Base-by-base conservation (phyloP, 352 stramenopile species). In the Salisapilia sapeloensis region DNA sequence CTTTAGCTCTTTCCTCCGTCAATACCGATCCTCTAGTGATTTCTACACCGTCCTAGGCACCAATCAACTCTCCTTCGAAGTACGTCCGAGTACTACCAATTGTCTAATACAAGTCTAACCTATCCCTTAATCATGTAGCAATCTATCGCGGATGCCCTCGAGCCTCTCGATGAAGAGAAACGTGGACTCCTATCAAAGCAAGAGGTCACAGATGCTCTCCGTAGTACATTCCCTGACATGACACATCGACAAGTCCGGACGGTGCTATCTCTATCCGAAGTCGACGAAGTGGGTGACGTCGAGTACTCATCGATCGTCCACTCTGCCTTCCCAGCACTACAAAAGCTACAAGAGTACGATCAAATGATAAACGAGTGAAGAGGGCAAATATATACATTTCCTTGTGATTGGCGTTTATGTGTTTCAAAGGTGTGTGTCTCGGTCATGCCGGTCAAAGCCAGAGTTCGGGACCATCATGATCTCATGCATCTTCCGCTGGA, bases 311-410 rank as follows among this genome's bases (percentile, higher is more conserved):
- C 78, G 25, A 62, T 81, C 22, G 59, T 51, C 12, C 61, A 71
- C 50, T 82, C 63, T 14, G 66, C 53, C 5, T 89, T 85, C 43
- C 66, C 78, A 33, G 56, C 61, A 20, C 38, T 85, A 14, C 69
- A 89, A 47, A 80, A 78, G 40, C 52, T 89, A 12, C 61, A 89
- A 34, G 69, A 89, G 40, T 89, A 89, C 40, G 69, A 78, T 46
- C 61, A 70, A 51, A 85, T 81, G 61, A 64, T 81, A 34, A 48
- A 1, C 10, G 13, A 10, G 40, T 10, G 35, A 34, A 5, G n/a
- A n/a, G 2, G 10, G n/a, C 6, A 2, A 19, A 10, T 38, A 46
- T 36, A 53, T 48, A 55, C 37, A 27, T 50, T 55, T 43, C 4
- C 31, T 30, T 54, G 43, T 52, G 40, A 42, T 41, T 50, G 29